A percentile compares a stretch with the other conserved stretches of the same genome.
These are phyloP conservation scores for Xerocomus brunneocitrinus DNA, from an alignment of 768 basidiomycete genomes.

Conservation along the genomic window DNA sequence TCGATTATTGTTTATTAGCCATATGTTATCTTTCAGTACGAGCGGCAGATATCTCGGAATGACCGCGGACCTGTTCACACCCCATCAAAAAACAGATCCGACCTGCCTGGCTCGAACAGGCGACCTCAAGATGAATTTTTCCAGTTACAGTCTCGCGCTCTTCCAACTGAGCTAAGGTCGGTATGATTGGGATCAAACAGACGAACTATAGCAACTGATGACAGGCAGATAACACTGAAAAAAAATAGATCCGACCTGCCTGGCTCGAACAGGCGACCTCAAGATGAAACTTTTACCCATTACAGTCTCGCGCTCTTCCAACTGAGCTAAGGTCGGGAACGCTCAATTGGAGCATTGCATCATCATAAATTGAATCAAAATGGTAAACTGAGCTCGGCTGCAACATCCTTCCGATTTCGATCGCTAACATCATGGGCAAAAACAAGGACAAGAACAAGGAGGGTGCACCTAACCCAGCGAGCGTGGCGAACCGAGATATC, in stretches of 20 bases:
- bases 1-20: too few relatives aligned
- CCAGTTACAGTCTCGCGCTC: slow-evolving; percentile 45
- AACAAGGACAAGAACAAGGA: slow-evolving; percentile 54
- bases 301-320: slow-evolving; percentile 51
- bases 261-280: slow-evolving; percentile 44
- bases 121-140: slow-evolving; percentile 38
- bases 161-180: slow-evolving; percentile 43
- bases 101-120: slow-evolving; percentile 42
- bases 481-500: slow-evolving; percentile 64
- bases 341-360: background rate
- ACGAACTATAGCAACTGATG: background rate
- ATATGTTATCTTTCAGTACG: too few relatives aligned
- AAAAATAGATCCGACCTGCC: slow-evolving; percentile 32
- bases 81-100: slow-evolving; percentile 16
- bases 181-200: background rate
- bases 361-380: background rate
- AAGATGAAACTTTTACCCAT: slow-evolving; percentile 32
- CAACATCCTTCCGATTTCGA: background rate
- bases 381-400: too few relatives aligned
- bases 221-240: background rate
- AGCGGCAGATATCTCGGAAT: too few relatives aligned
- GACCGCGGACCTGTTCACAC: too few relatives aligned
- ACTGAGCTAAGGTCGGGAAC: slow-evolving; percentile 34
- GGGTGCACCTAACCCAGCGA: slow-evolving; percentile 52
- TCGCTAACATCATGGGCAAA: slow-evolving; percentile 54